phyloP scores from a whole-genome alignment of 202 grass and related monocot species.

The Carex arenaria region DNA sequence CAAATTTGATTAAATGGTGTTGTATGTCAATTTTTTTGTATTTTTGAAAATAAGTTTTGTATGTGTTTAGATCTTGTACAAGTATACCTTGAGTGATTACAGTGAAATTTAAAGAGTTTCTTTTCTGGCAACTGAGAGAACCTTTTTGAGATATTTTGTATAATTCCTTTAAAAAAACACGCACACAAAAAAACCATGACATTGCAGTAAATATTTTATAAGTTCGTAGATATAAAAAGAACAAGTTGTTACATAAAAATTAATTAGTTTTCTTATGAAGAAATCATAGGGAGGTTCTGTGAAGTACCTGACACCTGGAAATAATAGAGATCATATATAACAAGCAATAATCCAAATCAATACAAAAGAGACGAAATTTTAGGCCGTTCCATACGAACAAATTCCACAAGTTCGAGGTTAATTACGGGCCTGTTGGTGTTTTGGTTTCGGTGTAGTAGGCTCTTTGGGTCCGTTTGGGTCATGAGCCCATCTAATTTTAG shows the following conservation, averaged over 20 bases:
- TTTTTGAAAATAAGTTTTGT: slow-evolving; percentile 12
- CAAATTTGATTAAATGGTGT: background rate
- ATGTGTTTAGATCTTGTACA: background rate
- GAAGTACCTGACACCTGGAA: background rate
- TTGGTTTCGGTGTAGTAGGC: background rate
- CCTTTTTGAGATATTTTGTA: too few relatives aligned
- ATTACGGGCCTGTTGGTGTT: background rate
- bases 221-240: background rate
- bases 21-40: background rate
- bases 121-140: background rate
- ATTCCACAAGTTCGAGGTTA: background rate
- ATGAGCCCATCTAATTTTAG: background rate
- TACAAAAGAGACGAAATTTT: too few relatives aligned
- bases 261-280: too few relatives aligned
- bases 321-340: background rate
- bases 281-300: too few relatives aligned
- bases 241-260: too few relatives aligned
- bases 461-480: background rate
- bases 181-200: background rate
- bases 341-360: background rate
- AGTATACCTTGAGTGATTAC: background rate
- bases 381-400: too few relatives aligned
- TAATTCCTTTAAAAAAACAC: too few relatives aligned
- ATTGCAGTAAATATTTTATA: background rate
- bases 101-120: background rate